Conservation (phyloP, 73 alveolate genomes). For the Halteria grandinella region DNA sequence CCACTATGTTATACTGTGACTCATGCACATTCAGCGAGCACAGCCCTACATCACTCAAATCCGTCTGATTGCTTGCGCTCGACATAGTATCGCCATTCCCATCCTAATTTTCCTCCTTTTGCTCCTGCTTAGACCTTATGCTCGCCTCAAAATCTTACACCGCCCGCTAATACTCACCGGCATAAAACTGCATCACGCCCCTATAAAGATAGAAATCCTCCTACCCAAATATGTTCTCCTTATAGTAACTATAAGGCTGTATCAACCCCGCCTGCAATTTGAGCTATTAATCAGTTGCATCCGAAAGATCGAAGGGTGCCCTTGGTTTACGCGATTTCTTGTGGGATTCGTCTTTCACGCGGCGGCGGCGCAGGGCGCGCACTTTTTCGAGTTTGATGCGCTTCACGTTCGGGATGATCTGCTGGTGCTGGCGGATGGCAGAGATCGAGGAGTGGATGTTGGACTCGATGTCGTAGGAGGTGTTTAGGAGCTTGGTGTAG, state of each 20-base stretch:
- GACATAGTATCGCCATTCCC: constrained; percentile 23
- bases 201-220: constrained; percentile 68
- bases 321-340: no score
- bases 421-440: constrained; percentile 46
- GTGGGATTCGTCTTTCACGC: constrained; percentile 41
- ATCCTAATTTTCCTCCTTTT: constrained; percentile 9
- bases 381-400: constrained; percentile 54
- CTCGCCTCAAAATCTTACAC: constrained; percentile 31
- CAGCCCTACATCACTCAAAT: constrained; percentile 71
- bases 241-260: constrained; percentile 66
- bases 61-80: constrained; percentile 66
- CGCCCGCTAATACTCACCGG: constrained; percentile 34
- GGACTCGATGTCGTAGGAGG: constrained; percentile 17
- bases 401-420: constrained; percentile 58
- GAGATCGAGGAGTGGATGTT: no score
- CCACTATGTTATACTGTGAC: constrained; percentile 41
- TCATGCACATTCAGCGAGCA: constrained; percentile 69
- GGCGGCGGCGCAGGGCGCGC: constrained; percentile 52
- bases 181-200: constrained; percentile 56
- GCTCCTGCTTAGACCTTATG: not conserved
- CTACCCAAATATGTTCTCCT: constrained; percentile 61
- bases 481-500: constrained; percentile 19
- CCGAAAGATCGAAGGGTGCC: constrained; percentile 11
- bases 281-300: constrained; percentile 5
- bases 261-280: constrained; percentile 4